A percentile compares a stretch with the other conserved stretches of the same genome.
Evolutionary conservation across 768 basidiomycete genomes (phyloP).

Genomic region (Pilatotrama ljubarskyi): DNA sequence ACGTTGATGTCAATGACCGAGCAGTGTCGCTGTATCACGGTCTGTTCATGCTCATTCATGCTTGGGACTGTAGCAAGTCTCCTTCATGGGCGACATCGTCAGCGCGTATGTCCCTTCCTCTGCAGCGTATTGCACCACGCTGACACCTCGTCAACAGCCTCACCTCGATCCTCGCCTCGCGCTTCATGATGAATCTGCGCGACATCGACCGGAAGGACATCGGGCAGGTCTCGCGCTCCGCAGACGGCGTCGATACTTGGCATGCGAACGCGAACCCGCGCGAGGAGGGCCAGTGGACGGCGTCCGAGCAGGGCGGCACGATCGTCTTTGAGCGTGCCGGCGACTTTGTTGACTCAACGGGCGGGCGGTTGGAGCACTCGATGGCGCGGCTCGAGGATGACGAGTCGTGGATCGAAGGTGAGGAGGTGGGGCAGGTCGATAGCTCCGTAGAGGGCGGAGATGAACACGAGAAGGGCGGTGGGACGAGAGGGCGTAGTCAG

Average conservation of each 20-base stretch:
- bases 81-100: conserved; percentile 4
- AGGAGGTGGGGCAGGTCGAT: not conserved
- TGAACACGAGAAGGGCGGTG: too few species aligned
- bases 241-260: not conserved
- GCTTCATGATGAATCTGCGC: conserved; percentile 17
- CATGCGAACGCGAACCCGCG: not conserved
- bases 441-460: too few species aligned
- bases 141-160: not conserved
- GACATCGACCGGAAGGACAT: not conserved
- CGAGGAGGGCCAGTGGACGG: too few species aligned
- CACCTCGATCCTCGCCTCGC: conserved; percentile 10
- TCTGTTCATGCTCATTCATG: too few species aligned
- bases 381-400: not conserved
- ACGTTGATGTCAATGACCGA: not conserved
- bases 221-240: not conserved
- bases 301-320: not conserved
- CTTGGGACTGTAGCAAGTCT: not conserved
- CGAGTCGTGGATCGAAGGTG: not conserved
- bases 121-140: too few species aligned
- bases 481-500: too few species aligned
- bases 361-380: not conserved
- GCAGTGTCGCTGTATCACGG: not conserved
- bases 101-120: not conserved
- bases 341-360: not conserved
- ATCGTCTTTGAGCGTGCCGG: not conserved